phyloP scores from a whole-genome alignment of 202 grass and related monocot genomes.

The Musa balbisiana region DNA sequence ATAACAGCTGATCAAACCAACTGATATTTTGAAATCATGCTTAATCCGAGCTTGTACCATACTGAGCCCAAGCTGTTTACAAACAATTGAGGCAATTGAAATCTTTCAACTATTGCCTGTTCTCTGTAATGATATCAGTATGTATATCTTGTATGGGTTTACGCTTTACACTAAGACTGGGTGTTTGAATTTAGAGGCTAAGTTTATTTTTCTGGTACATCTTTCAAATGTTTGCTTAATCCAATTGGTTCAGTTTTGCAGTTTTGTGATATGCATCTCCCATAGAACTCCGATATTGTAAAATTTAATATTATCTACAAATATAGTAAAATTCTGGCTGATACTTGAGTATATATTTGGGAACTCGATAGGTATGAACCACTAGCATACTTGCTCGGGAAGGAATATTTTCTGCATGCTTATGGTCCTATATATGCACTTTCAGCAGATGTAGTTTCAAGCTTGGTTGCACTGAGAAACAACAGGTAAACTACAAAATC shows the following conservation, averaged over 20 bases:
- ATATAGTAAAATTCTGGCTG: background rate
- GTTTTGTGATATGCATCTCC: background rate
- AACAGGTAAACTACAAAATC: slow-evolving; percentile 49
- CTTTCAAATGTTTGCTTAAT: background rate
- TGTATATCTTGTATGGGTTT: no score
- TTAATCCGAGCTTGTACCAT: no score
- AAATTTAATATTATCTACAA: slow-evolving; percentile 7
- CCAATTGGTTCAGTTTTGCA: background rate
- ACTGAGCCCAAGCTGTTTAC: no score
- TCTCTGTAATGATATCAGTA: no score
- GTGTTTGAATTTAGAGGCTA: background rate
- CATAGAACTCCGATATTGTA: background rate
- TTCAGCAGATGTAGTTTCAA: slow-evolving; percentile 93
- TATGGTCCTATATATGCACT: slow-evolving; percentile 99
- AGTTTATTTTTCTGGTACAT: background rate
- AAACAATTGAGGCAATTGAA: no score
- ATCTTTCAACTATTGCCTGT: no score
- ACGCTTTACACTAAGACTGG: no score
- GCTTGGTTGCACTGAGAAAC: slow-evolving; percentile 83
- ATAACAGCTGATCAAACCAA: no score
- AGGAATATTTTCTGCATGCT: slow-evolving; percentile 93
- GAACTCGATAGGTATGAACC: slow-evolving; percentile 67
- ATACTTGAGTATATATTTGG: background rate
- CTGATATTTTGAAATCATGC: no score
- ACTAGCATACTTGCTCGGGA: slow-evolving; percentile 76